Conservation (phyloP, 73 alveolate species). For the Stentor roeselii region DNA sequence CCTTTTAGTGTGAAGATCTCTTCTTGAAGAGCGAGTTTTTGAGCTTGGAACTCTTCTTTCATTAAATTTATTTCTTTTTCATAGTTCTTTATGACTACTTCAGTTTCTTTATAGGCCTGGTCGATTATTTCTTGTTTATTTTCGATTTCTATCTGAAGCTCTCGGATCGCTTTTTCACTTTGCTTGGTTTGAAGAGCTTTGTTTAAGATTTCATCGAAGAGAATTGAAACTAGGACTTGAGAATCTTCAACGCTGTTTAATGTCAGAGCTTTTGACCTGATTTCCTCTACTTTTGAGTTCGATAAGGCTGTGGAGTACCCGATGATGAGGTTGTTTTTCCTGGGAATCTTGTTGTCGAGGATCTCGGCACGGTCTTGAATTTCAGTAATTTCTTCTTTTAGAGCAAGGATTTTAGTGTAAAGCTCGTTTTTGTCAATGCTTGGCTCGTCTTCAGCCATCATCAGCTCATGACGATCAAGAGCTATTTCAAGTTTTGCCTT, state of each 20-base stretch:
- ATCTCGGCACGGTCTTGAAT: constrained; percentile 44
- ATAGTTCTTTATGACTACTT: constrained; percentile 37
- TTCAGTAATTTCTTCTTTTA: constrained; percentile 39
- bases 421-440: constrained; percentile 21
- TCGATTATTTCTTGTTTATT: constrained; percentile 34
- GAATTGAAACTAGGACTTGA: background rate
- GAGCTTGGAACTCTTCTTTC: constrained; percentile 30
- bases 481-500: constrained; percentile 33
- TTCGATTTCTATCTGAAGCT: constrained; percentile 43
- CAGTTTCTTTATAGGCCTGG: constrained; percentile 44
- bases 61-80: constrained; percentile 26
- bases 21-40: background rate
- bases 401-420: constrained; percentile 26
- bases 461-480: constrained; percentile 39
- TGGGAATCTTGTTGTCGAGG: constrained; percentile 51
- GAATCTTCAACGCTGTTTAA: background rate
- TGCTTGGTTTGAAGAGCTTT: constrained; percentile 23
- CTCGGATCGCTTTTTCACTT: constrained; percentile 39
- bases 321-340: constrained; percentile 34
- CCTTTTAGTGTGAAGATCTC: background rate
- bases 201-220: background rate
- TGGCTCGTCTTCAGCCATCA: constrained; percentile 33
- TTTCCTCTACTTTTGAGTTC: constrained; percentile 11
- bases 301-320: background rate
- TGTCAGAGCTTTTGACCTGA: background rate